These are phyloP conservation scores for Papilionanthe hybrid DNA, from an alignment of 116 monocot species.

Conservation along the genomic window DNA sequence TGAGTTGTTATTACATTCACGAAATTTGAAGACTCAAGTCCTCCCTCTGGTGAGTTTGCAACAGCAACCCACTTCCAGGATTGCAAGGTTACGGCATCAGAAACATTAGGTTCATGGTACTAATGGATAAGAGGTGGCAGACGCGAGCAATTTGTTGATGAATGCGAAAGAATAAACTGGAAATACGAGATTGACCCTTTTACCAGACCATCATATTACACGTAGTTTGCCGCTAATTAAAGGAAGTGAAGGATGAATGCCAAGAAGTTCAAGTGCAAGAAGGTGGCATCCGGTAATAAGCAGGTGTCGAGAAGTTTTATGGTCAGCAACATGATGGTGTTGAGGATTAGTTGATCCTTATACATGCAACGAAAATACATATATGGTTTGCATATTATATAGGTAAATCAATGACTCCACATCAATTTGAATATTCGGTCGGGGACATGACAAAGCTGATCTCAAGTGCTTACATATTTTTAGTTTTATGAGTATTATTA, in stretches of 20 bases:
- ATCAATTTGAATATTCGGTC: neutral
- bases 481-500: neutral
- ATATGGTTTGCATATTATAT: too few species aligned
- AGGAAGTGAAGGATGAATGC: conserved; percentile 86
- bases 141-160: conserved; percentile 44
- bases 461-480: neutral
- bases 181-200: conserved; percentile 86
- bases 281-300: conserved; percentile 41
- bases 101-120: conserved; percentile 74
- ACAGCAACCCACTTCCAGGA: conserved; percentile 75
- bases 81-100: conserved; percentile 47
- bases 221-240: conserved; percentile 83
- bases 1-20: conserved; percentile 88
- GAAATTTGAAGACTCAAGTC: conserved; percentile 87
- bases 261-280: conserved; percentile 66
- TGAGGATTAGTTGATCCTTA: conserved; percentile 30
- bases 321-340: conserved; percentile 67
- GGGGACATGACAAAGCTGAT: neutral
- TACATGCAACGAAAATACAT: too few species aligned
- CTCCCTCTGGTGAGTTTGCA: conserved; percentile 59
- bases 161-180: conserved; percentile 33
- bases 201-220: conserved; percentile 72
- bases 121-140: conserved; percentile 77
- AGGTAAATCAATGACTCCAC: too few species aligned
- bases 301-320: conserved; percentile 24